These are phyloP conservation scores for Glomus cerebriforme DNA, from an alignment of 192 early-diverging fungal species.

Conservation along the genomic window DNA sequence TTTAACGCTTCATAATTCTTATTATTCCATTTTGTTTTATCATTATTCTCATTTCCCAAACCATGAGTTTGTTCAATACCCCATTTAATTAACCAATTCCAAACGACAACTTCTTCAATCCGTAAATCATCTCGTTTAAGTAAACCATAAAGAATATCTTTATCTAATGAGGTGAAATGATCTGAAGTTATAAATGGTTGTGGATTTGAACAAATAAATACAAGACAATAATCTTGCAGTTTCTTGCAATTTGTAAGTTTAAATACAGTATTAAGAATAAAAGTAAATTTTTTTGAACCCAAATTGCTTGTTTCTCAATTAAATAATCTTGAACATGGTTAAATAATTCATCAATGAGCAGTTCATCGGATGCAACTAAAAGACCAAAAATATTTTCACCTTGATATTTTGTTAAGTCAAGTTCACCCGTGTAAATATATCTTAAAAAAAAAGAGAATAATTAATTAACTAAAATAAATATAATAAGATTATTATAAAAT, in stretches of 20 bases:
- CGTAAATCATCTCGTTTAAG: not conserved
- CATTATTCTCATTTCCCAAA: not conserved
- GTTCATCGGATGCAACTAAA: too few species aligned
- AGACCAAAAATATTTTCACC: too few species aligned
- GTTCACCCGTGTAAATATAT: too few species aligned
- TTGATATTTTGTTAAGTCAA: too few species aligned
- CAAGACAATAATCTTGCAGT: slow-evolving; percentile 7
- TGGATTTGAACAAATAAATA: slow-evolving; percentile 5
- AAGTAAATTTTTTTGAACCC: not conserved
- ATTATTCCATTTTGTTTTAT: slow-evolving; percentile 11
- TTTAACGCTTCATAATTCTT: not conserved
- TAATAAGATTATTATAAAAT: too few species aligned
- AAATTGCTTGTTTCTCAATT: not conserved
- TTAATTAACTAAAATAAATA: too few species aligned
- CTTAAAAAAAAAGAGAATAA: too few species aligned
- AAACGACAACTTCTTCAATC: slow-evolving; percentile 8
- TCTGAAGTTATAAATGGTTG: not conserved
- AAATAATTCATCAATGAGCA: too few species aligned
- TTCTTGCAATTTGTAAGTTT: not conserved
- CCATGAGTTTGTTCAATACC: too few species aligned
- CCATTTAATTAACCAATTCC: slow-evolving; percentile 26
- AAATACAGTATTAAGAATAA: not conserved
- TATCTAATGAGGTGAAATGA: not conserved
- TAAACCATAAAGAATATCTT: too few species aligned
- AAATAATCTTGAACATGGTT: not conserved